Conservation (phyloP, 1,284 basidiomycete genomes). For the Spongispora temasekensis region DNA sequence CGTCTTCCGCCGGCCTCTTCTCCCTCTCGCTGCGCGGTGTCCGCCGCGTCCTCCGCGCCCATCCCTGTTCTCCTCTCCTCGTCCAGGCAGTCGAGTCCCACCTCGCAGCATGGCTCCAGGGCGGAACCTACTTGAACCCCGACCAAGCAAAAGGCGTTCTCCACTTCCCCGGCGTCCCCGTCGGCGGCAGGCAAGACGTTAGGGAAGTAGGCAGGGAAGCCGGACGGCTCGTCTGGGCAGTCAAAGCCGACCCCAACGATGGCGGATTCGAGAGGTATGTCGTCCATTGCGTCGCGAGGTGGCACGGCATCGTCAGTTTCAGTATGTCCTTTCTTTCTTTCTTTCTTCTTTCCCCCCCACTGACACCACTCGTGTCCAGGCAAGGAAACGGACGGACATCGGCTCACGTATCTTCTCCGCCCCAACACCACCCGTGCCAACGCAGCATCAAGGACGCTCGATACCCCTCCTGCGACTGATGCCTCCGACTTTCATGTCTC, state of each 20-base stretch:
- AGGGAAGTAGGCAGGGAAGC: constrained; percentile 66
- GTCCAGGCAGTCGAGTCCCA: constrained; percentile 68
- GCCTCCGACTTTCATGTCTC: constrained; percentile 44
- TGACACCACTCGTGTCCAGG: constrained; percentile 42
- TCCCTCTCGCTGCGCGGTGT: constrained; percentile 74
- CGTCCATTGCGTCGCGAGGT: constrained; percentile 78
- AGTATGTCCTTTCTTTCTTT: constrained; percentile 50
- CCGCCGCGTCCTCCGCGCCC: constrained; percentile 64
- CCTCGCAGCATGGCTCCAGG: constrained; percentile 62
- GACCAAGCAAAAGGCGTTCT: constrained; percentile 38
- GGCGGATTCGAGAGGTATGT: constrained; percentile 76
- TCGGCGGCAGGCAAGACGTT: constrained; percentile 57
- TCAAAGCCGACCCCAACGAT: constrained; percentile 38
- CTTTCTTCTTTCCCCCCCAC: neutral
- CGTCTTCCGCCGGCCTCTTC: constrained; percentile 73
- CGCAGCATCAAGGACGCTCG: constrained; percentile 35
- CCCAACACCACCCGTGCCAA: constrained; percentile 59
- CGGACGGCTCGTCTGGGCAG: constrained; percentile 68
- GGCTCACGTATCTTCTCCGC: constrained; percentile 75
- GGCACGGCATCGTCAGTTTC: constrained; percentile 76
- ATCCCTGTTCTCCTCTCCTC: constrained; percentile 59
- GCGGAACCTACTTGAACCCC: constrained; percentile 56
- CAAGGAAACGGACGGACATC: constrained; percentile 61
- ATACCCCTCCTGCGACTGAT: constrained; percentile 75
- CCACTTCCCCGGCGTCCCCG: constrained; percentile 42